Evolutionary conservation across 495 filamentous ascomycete species (phyloP).

Genomic region (Penicillium mononematosum): DNA sequence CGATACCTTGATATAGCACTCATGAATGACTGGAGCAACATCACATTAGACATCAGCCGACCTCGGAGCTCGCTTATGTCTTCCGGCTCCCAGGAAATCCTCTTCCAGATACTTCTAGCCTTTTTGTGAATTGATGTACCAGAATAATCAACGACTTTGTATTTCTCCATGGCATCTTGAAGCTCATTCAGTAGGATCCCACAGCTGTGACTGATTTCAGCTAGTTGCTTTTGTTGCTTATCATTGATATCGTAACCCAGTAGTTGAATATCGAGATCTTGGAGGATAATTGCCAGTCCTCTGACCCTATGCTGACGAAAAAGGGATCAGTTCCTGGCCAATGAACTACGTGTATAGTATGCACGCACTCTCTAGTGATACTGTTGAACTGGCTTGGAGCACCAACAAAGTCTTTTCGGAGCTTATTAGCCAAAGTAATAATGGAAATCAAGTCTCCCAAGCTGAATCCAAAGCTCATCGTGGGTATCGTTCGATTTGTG

Average conservation of each 20-base stretch:
- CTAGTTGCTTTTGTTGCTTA: background rate
- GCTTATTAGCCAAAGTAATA: background rate
- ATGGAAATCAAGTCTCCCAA: background rate
- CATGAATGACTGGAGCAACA: background rate
- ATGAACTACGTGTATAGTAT: background rate
- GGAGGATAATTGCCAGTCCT: background rate
- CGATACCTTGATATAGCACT: background rate
- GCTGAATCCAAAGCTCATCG: slow-evolving; percentile 1
- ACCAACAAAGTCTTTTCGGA: slow-evolving; percentile 1
- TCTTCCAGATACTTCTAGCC: background rate
- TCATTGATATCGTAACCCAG: background rate
- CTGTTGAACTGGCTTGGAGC: slow-evolving; percentile 1
- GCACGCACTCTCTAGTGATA: background rate
- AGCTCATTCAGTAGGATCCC: background rate
- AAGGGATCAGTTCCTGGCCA: background rate
- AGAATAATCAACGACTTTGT: background rate
- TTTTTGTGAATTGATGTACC: background rate
- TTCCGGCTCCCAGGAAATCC: background rate
- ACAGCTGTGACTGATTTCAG: background rate
- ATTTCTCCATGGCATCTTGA: background rate
- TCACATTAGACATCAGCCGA: background rate
- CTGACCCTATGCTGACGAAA: background rate
- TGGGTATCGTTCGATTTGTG: background rate
- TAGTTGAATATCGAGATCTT: background rate
- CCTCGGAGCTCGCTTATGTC: background rate